A percentile compares a stretch with the other conserved stretches of the same genome.
These are phyloP conservation scores for Dichotomocladium elegans DNA, from an alignment of 371 early-diverging fungal genomes.

Conservation along the genomic window DNA sequence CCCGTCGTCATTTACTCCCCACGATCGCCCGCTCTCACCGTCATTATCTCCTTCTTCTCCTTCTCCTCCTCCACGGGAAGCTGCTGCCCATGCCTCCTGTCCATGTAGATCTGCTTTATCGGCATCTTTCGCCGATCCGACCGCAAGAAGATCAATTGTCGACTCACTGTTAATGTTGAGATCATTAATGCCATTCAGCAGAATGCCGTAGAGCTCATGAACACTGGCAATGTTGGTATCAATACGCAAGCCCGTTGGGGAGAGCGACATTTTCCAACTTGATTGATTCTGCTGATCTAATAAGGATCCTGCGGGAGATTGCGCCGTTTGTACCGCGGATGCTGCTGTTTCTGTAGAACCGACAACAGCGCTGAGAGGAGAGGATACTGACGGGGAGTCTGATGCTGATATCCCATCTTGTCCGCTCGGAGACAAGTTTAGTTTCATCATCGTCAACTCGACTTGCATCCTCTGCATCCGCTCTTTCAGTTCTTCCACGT, in stretches of 20 bases:
- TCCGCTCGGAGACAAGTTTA: constrained; percentile 30
- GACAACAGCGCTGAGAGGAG: background rate
- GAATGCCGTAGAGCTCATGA: constrained; percentile 42
- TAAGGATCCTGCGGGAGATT: too few relatives aligned
- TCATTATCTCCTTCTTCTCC: background rate
- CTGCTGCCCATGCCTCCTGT: background rate
- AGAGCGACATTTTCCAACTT: constrained; percentile 48
- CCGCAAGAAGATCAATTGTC: too few relatives aligned
- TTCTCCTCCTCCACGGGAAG: background rate
- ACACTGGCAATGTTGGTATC: constrained; percentile 51
- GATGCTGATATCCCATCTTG: background rate
- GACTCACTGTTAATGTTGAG: constrained; percentile 43
- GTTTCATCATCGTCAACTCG: constrained; percentile 49
- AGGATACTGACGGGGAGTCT: background rate
- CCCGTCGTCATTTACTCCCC: constrained; percentile 45
- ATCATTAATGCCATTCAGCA: constrained; percentile 44
- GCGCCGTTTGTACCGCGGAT: too few relatives aligned
- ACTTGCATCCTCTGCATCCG: constrained; percentile 47
- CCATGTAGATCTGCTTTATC: background rate
- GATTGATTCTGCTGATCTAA: constrained; percentile 28
- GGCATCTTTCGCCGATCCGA: too few relatives aligned
- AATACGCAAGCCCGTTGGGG: constrained; percentile 43
- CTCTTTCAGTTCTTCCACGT: constrained; percentile 47
- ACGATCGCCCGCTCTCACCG: constrained; percentile 21
- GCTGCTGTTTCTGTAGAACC: background rate